Conservation (phyloP, 768 basidiomycete species). For the Suillus subaureus region DNA sequence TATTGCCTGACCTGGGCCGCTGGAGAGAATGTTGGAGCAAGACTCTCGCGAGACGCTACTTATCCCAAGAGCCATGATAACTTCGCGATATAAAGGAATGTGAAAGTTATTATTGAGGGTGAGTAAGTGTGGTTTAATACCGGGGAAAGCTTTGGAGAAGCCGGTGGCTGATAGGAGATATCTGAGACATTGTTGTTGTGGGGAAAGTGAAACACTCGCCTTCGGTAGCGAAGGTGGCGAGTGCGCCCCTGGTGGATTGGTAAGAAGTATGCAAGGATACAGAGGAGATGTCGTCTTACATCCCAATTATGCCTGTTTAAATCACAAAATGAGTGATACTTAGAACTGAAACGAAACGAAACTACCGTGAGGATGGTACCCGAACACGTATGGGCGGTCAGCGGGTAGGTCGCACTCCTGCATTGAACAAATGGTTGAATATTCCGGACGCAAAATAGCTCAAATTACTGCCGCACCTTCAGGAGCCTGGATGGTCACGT, state of each 20-base stretch:
- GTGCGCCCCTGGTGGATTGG: slow-evolving; percentile 67
- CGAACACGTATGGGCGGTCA: slow-evolving; percentile 94
- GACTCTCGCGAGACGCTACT: slow-evolving; percentile 90
- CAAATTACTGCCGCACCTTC: slow-evolving; percentile 42
- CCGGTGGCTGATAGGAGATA: slow-evolving; percentile 65
- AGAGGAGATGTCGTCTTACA: slow-evolving; percentile 53
- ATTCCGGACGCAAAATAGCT: neutral
- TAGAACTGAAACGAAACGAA: neutral
- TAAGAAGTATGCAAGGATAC: neutral
- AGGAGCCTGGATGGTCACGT: slow-evolving; percentile 40
- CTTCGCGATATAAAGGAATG: slow-evolving; percentile 92
- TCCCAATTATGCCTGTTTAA: slow-evolving; percentile 87
- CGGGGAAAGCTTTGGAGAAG: slow-evolving; percentile 88
- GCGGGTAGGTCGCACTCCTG: slow-evolving; percentile 87
- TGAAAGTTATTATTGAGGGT: slow-evolving; percentile 90
- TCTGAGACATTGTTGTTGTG: slow-evolving; percentile 7
- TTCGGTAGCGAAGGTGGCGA: slow-evolving; percentile 97
- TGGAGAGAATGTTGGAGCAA: slow-evolving; percentile 82
- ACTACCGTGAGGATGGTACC: slow-evolving; percentile 93
- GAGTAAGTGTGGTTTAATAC: slow-evolving; percentile 89
- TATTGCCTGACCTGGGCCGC: slow-evolving; percentile 69
- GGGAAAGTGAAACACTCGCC: slow-evolving; percentile 43
- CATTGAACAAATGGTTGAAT: slow-evolving; percentile 3
- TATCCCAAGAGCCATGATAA: slow-evolving; percentile 84
- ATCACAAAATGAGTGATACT: slow-evolving; percentile 9